A percentile compares a stretch with the other conserved stretches of the same genome.
These are phyloP conservation scores for Chrysoporthe cubensis DNA, from an alignment of 2,329 filamentous ascomycete species.

Conservation along the genomic window DNA sequence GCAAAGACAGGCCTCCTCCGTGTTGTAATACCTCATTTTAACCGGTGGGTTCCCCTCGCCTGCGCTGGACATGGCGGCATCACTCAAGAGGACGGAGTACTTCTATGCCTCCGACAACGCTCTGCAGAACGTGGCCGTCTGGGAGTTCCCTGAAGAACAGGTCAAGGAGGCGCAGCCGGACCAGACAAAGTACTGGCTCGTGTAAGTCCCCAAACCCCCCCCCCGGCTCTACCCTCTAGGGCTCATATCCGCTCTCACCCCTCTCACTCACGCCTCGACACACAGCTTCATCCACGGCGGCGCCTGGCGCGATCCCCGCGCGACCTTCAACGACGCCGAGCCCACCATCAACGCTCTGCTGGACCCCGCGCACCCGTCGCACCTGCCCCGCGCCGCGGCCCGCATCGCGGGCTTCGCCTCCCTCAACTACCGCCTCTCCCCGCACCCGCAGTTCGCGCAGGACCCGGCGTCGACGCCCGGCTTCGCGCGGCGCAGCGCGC, in stretches of 20 bases:
- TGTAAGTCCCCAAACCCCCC: constrained; percentile 16
- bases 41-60: not conserved
- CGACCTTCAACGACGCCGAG: constrained; percentile 50
- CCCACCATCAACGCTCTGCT: constrained; percentile 50
- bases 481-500: constrained; percentile 45
- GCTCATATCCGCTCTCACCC: too few species aligned
- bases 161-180: not conserved
- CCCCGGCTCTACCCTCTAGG: not conserved
- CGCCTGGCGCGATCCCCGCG: constrained; percentile 63
- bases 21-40: not conserved
- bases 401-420: constrained; percentile 65
- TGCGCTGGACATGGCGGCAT: constrained; percentile 11
- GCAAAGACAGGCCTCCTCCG: not conserved
- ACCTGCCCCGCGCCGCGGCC: constrained; percentile 30
- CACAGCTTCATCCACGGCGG: constrained; percentile 63
- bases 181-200: constrained; percentile 27
- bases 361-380: constrained; percentile 24
- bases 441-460: constrained; percentile 51
- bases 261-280: not conserved
- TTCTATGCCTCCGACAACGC: constrained; percentile 24
- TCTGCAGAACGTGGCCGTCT: constrained; percentile 29
- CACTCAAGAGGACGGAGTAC: constrained; percentile 26
- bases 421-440: constrained; percentile 66
- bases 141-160: constrained; percentile 26
- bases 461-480: constrained; percentile 42